Base-by-base conservation (phyloP, 192 early-diverging fungal genomes). In the Thamnidium elegans region DNA sequence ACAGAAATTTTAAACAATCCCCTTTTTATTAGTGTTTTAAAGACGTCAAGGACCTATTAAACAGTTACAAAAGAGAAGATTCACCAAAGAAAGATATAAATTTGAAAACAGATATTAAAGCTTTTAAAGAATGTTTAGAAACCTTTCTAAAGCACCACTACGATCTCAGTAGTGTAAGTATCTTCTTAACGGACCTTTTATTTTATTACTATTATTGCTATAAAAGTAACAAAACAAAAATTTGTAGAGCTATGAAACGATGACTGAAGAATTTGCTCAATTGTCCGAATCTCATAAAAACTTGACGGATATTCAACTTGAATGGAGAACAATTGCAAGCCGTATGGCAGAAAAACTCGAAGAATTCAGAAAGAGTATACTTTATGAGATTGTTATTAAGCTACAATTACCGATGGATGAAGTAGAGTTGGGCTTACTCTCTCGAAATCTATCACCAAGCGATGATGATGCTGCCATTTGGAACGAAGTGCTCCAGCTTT, bases 401-500 rank as follows among this genome's bases (percentile, higher is more conserved):
- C 48, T 72, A 17, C 71, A 72, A 19, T 31, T 72, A n/a, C 54
- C 71, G 1, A 60, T 67, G 11, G 62, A 71, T 11, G 70, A 66
- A 50, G 51, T 52, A 44, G 70, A 71, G 17, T 58, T 58, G 14
- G 52, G 48, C 45, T 51, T 36, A 17, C 20, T 59, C 20, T 55
- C 56, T 44, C 50, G 61, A 43, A 39, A 67, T 36, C 15, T 42
- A 31, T 21, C 65, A 23, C 21, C 34, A 13, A 17, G 53, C 39
- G 43, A 55, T n/a, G 61, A 67, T 43, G 65, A 72, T 50, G 46
- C 52, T 31, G 65, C 65, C 14, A 43, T 52, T 23, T 72, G 65
- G 59, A 58, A 62, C 42, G 66, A 67, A 34, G 58, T 67, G 0
- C 31, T 72, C 13, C 52, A 63, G 3, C 43, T 61, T 20, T 19